A percentile compares a stretch with the other conserved stretches of the same genome.
phyloP scores from a whole-genome alignment of 768 basidiomycete genomes.

The Mrakia frigida region DNA sequence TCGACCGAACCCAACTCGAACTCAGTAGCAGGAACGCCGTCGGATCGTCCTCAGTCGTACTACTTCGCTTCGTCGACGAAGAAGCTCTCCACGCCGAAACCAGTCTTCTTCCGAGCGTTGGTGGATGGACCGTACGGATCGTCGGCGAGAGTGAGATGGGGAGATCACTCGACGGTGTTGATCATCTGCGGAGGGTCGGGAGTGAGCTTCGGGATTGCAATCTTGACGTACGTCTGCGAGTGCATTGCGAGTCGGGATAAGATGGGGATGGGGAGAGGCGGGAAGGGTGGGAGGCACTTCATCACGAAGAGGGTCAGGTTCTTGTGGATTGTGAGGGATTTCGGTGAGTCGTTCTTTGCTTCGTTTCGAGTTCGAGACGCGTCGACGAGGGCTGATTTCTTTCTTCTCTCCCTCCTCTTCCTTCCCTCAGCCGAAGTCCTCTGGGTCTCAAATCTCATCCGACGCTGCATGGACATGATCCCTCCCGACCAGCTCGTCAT shows the following conservation, averaged over 20 bases:
- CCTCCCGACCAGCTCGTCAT: constrained; percentile 53
- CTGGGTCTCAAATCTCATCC: constrained; percentile 65
- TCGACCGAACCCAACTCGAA: neutral
- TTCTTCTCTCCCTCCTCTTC: neutral
- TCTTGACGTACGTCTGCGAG: constrained; percentile 61
- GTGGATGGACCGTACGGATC: constrained; percentile 70
- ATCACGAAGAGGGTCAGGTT: constrained; percentile 59
- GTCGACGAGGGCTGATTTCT: neutral
- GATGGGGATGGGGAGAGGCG: constrained; percentile 39
- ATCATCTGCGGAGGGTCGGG: constrained; percentile 70
- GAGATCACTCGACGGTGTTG: constrained; percentile 55
- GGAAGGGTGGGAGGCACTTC: constrained; percentile 48
- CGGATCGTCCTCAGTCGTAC: constrained; percentile 18
- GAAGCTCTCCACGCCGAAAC: constrained; percentile 29
- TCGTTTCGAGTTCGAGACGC: neutral
- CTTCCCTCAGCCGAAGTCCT: constrained; percentile 58
- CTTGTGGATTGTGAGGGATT: constrained; percentile 72
- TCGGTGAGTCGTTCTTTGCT: constrained; percentile 50
- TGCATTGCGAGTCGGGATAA: constrained; percentile 54
- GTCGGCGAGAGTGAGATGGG: constrained; percentile 57
- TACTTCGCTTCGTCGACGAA: constrained; percentile 31
- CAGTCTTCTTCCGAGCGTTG: constrained; percentile 53
- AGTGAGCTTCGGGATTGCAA: constrained; percentile 63
- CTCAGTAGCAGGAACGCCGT: neutral
- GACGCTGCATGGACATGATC: constrained; percentile 58